phyloP scores from a whole-genome alignment of 2,329 filamentous ascomycete species.

The Colletotrichum gloeosporioides region DNA sequence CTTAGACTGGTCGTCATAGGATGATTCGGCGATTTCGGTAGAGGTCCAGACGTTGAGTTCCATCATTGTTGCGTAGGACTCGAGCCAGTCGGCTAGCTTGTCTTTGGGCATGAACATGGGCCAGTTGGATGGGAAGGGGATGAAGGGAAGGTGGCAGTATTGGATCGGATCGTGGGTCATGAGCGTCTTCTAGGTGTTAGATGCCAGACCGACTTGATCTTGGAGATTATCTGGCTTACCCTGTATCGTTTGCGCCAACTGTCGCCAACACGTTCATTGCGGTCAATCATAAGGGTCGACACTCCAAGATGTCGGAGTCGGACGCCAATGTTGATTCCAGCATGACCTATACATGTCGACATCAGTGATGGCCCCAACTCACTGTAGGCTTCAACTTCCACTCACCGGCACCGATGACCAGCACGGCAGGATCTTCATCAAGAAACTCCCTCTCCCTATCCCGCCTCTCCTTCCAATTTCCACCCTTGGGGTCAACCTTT shows the following conservation, averaged over 20 bases:
- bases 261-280: constrained; percentile 63
- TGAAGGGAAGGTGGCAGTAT: constrained; percentile 67
- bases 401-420: constrained; percentile 61
- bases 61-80: constrained; percentile 67
- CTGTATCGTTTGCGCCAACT: constrained; percentile 67
- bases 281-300: constrained; percentile 62
- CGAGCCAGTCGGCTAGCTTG: constrained; percentile 73
- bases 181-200: constrained; percentile 51
- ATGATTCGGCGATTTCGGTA: constrained; percentile 51
- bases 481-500: constrained; percentile 56
- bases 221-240: not conserved
- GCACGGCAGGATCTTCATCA: constrained; percentile 58
- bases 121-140: constrained; percentile 69
- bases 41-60: constrained; percentile 72
- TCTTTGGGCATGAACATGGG: constrained; percentile 76
- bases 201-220: not conserved
- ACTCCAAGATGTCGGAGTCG: constrained; percentile 65
- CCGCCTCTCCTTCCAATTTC: constrained; percentile 66
- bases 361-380: not conserved
- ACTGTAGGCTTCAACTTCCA: not conserved
- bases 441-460: constrained; percentile 51
- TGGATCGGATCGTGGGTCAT: constrained; percentile 73
- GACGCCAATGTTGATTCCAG: constrained; percentile 61
- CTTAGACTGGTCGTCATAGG: constrained; percentile 54
- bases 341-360: constrained; percentile 51